phyloP scores from a whole-genome alignment of 2,329 filamentous ascomycete species.

The Paradendryphiella salina region DNA sequence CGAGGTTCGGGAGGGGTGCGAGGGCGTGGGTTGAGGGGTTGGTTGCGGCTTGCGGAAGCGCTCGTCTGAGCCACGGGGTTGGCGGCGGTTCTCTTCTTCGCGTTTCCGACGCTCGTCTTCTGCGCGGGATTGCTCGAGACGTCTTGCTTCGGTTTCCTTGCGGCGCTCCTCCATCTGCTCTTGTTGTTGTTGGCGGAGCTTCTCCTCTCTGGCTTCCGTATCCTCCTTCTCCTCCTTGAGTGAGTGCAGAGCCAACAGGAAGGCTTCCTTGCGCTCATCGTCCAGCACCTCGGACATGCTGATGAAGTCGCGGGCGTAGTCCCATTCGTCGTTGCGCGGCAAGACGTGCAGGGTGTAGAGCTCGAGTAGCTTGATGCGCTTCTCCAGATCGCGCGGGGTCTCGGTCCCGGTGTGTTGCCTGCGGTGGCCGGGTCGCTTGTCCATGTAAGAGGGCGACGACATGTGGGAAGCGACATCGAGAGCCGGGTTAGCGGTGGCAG shows the following conservation, averaged over 20 bases:
- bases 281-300: conserved; percentile 82
- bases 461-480: conserved; percentile 72
- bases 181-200: conserved; percentile 65
- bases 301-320: conserved; percentile 91
- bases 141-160: conserved; percentile 46
- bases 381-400: conserved; percentile 80
- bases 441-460: conserved; percentile 48
- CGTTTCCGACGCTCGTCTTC: conserved; percentile 49
- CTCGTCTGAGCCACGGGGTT: conserved; percentile 41
- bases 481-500: conserved; percentile 71
- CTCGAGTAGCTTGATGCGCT: conserved; percentile 88
- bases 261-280: conserved; percentile 86
- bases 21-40: conserved; percentile 22
- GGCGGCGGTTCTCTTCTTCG: conserved; percentile 45
- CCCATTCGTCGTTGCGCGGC: conserved; percentile 93
- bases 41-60: conserved; percentile 33
- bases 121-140: conserved; percentile 47
- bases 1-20: conserved; percentile 36
- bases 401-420: conserved; percentile 65
- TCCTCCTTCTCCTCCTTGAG: conserved; percentile 81
- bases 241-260: conserved; percentile 80
- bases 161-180: conserved; percentile 58
- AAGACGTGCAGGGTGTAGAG: conserved; percentile 94
- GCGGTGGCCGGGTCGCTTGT: conserved; percentile 38
- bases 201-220: conserved; percentile 64